Evolutionary conservation across 192 early-diverging fungal genomes (phyloP), one percentile per base, ranked within the genome.

Genomic region (Linnemannia schmuckeri): DNA sequence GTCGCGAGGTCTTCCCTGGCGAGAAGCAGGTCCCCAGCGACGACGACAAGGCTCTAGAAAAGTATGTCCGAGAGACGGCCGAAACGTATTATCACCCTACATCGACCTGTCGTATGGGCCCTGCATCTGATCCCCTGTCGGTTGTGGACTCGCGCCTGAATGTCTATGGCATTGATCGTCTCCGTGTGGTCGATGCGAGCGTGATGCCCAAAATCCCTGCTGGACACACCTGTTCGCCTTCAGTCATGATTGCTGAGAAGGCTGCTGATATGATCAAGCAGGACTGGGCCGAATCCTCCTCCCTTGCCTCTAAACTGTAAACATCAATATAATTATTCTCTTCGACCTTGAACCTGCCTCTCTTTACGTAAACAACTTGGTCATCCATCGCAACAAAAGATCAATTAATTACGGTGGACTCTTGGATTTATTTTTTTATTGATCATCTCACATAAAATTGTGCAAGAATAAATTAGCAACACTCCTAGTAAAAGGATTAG

Each of bases 121-220:
- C 79, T 24, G 22, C 73, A 1, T 82, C 82, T 6, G 88, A 89
- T 30, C 82, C 79, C 0, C n/a, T 82, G 52, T 74, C 88, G 2
- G 82, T 84, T 0, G 88, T 89, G 15, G 83, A 89, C 20, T 42
- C 69, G 6, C 75, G 77, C 0, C 27, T 89, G 73, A 82, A 82
- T 18, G 75, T 89, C 30, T 77, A 81, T 79, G 82, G 88, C 5
- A 74, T 89, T 30, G 79, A 85, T 18, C 79, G 77, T 10, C 73
- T 89, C 13, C 55, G 88, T 0, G 80, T 89, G 24, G 77, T 81
- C 12, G 88, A 89, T 70, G 74, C 83, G 54, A 89, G 88, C 42
- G 57, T 89, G 1, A 81, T 81, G 76, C 85, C 85, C 49, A 87
- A 81, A 38, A 37, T 87, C 5, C 79, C 80, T 8, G 85, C 79